phyloP scores from a whole-genome alignment of 495 filamentous ascomycete species.

The Aspergillus ellipticus region DNA sequence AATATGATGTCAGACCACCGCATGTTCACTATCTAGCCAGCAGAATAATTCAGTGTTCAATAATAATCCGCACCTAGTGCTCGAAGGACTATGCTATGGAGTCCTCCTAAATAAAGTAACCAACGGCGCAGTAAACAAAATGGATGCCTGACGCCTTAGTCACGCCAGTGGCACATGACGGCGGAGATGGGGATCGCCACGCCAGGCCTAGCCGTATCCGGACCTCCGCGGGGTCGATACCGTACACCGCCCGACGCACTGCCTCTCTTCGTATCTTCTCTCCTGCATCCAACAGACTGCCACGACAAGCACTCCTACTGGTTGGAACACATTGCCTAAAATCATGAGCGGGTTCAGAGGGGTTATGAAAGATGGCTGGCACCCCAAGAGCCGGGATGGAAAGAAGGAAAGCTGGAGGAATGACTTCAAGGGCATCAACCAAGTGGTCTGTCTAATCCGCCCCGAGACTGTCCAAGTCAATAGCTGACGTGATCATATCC shows the following conservation, averaged over 20 bases:
- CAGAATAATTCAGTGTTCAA: too few relatives aligned
- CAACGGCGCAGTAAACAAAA: too few relatives aligned
- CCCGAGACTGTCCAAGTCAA: not conserved
- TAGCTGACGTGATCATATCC: slow-evolving; percentile 2
- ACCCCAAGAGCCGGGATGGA: slow-evolving; percentile 54
- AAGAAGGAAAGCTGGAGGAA: slow-evolving; percentile 54
- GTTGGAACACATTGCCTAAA: not conserved
- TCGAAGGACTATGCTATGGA: too few relatives aligned
- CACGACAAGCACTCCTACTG: not conserved
- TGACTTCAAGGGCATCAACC: slow-evolving; percentile 58
- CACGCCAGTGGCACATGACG: too few relatives aligned
- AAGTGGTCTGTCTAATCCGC: slow-evolving; percentile 42
- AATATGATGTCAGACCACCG: not conserved
- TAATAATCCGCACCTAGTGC: too few relatives aligned
- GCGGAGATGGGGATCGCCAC: too few relatives aligned
- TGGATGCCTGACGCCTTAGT: too few relatives aligned
- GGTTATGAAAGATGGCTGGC: slow-evolving; percentile 55
- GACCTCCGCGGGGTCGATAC: too few relatives aligned
- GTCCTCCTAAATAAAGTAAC: too few relatives aligned
- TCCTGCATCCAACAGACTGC: not conserved
- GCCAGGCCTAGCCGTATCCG: too few relatives aligned
- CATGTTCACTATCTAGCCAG: not conserved
- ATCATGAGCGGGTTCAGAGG: slow-evolving; percentile 51
- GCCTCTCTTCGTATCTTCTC: too few relatives aligned
- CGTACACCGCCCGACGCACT: too few relatives aligned